These are phyloP conservation scores for Juncus effusus DNA, from an alignment of 176 grass and related monocot species.

Conservation along the genomic window DNA sequence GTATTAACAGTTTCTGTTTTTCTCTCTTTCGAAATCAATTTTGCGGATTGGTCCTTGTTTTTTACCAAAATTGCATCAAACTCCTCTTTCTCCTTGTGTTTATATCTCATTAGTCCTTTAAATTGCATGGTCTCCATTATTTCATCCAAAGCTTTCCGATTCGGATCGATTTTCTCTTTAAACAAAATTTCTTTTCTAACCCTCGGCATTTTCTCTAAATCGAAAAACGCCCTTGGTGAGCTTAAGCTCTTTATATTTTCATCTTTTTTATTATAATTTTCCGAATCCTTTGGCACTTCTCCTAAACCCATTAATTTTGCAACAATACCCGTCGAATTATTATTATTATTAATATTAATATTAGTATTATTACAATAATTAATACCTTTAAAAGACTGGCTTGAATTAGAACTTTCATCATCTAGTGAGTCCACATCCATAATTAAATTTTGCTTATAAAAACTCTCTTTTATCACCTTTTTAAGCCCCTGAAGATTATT, in stretches of 20 bases:
- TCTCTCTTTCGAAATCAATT: constrained; percentile 29
- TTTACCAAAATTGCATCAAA: no score
- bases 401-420: constrained; percentile 44
- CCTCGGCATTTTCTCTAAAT: constrained; percentile 74
- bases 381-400: constrained; percentile 31
- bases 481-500: constrained; percentile 44
- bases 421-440: constrained; percentile 19
- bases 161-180: constrained; percentile 24
- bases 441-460: constrained; percentile 50
- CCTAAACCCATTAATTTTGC: constrained; percentile 92
- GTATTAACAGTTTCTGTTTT: constrained; percentile 1
- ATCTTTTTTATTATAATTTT: constrained; percentile 35
- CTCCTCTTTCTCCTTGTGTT: neutral
- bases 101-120: constrained; percentile 43
- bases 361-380: constrained; percentile 16
- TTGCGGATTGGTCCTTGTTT: constrained; percentile 23
- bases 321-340: constrained; percentile 53
- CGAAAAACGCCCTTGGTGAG: constrained; percentile 47
- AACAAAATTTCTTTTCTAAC: constrained; percentile 21
- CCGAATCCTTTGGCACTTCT: constrained; percentile 30
- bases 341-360: constrained; percentile 28
- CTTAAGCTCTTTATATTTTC: constrained; percentile 36
- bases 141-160: constrained; percentile 31
- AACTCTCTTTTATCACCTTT: constrained; percentile 49
- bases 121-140: constrained; percentile 43